phyloP scores from a whole-genome alignment of 2,329 filamentous ascomycete species.

The Colletotrichum incanum region DNA sequence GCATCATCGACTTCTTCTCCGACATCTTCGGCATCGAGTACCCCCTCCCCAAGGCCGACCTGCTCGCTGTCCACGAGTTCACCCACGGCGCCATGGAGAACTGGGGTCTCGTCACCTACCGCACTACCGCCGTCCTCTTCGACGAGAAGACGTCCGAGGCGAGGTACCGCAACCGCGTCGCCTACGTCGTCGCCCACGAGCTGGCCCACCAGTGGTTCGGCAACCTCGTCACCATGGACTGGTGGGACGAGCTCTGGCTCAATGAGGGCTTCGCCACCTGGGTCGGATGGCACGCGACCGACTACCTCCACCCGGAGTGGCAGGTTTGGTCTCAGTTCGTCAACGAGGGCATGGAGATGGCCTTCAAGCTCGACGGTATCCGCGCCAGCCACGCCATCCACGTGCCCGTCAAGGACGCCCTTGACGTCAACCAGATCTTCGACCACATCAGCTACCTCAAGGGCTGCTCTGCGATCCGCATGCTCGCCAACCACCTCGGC shows the following conservation, averaged over 20 bases:
- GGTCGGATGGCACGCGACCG: constrained; percentile 95
- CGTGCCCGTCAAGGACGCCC: constrained; percentile 91
- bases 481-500: constrained; percentile 93
- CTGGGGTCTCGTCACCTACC: constrained; percentile 96
- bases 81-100: constrained; percentile 93
- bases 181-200: constrained; percentile 98
- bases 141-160: constrained; percentile 93
- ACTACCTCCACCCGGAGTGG: constrained; percentile 96
- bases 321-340: constrained; percentile 98
- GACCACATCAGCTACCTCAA: constrained; percentile 97
- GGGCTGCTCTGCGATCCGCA: constrained; percentile 95
- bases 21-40: constrained; percentile 95
- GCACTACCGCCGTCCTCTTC: constrained; percentile 95
- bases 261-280: constrained; percentile 98
- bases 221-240: constrained; percentile 96
- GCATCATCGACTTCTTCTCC: constrained; percentile 97
- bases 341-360: constrained; percentile 92
- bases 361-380: constrained; percentile 90
- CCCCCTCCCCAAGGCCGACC: constrained; percentile 91
- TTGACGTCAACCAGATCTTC: constrained; percentile 96
- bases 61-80: constrained; percentile 94
- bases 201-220: constrained; percentile 97
- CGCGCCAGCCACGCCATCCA: constrained; percentile 96
- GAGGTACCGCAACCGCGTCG: constrained; percentile 92
- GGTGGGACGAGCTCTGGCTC: constrained; percentile 95